These are phyloP conservation scores for Chamaecyparis obtusa DNA, from an alignment of 75 land plant species.

Conservation along the genomic window DNA sequence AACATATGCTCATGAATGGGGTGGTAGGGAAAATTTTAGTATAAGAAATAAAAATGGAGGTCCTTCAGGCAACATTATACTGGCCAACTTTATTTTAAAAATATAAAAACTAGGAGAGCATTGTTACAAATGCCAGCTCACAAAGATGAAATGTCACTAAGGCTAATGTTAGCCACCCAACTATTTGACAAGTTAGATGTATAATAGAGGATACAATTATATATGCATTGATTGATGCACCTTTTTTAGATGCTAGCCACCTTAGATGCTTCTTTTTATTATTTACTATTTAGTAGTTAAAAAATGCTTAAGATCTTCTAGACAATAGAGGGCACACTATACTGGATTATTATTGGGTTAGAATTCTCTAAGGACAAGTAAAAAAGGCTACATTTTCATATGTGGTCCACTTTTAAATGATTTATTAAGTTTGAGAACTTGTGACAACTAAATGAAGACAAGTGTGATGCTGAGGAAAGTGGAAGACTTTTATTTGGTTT, in stretches of 20 bases:
- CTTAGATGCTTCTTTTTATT: neutral
- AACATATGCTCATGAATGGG: no score
- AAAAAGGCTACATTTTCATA: neutral
- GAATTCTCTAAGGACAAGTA: neutral
- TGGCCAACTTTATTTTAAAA: no score
- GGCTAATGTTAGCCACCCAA: no score
- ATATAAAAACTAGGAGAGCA: no score
- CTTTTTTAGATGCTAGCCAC: neutral
- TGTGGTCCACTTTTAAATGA: neutral
- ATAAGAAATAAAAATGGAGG: no score
- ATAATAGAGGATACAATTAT: neutral
- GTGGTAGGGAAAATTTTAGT: no score
- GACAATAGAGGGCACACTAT: neutral
- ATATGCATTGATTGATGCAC: neutral
- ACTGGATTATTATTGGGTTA: neutral
- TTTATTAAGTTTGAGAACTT: neutral
- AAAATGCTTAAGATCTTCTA: neutral
- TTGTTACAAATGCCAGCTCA: no score
- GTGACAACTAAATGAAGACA: neutral
- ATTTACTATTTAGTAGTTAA: neutral
- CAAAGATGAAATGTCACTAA: no score
- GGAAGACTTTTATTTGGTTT: no score
- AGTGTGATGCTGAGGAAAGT: no score
- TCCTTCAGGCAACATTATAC: no score
- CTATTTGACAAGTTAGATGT: no score